A percentile compares a stretch with the other conserved stretches of the same genome.
Conservation (phyloP, 139 green algal genomes). For the Edaphochlamys debaryana region DNA sequence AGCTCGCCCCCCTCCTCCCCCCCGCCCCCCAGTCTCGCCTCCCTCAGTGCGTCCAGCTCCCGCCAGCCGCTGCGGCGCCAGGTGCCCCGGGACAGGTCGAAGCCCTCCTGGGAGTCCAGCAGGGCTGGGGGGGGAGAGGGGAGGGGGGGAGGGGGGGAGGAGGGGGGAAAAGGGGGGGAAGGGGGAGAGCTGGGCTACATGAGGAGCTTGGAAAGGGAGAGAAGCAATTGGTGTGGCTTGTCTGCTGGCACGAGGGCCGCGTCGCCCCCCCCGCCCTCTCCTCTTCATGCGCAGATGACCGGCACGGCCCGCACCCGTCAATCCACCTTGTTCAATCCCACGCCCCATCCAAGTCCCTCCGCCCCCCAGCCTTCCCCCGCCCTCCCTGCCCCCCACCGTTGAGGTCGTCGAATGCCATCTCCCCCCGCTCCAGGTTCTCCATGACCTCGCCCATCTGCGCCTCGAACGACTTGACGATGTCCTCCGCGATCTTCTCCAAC, state of each 20-base stretch:
- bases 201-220: too few relatives aligned
- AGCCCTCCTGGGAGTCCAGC: constrained; percentile 72
- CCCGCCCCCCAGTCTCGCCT: constrained; percentile 14
- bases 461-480: constrained; percentile 85
- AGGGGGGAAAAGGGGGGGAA: background rate
- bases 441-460: constrained; percentile 84
- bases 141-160: too few relatives aligned
- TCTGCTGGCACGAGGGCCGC: too few relatives aligned
- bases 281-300: too few relatives aligned
- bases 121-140: constrained; percentile 56
- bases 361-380: background rate
- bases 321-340: too few relatives aligned
- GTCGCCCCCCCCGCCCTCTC: too few relatives aligned
- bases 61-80: constrained; percentile 85
- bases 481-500: constrained; percentile 69
- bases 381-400: constrained; percentile 52
- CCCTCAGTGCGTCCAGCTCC: constrained; percentile 78
- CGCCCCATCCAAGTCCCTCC: too few relatives aligned
- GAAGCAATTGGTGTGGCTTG: too few relatives aligned
- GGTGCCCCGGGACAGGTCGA: constrained; percentile 70
- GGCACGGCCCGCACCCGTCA: too few relatives aligned
- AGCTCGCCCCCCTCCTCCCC: background rate
- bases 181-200: too few relatives aligned
- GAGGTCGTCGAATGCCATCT: constrained; percentile 79
- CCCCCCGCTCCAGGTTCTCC: constrained; percentile 78